These are phyloP conservation scores for Naegleria lovaniensis DNA, from an alignment of 208 protist genomes.

Conservation along the genomic window DNA sequence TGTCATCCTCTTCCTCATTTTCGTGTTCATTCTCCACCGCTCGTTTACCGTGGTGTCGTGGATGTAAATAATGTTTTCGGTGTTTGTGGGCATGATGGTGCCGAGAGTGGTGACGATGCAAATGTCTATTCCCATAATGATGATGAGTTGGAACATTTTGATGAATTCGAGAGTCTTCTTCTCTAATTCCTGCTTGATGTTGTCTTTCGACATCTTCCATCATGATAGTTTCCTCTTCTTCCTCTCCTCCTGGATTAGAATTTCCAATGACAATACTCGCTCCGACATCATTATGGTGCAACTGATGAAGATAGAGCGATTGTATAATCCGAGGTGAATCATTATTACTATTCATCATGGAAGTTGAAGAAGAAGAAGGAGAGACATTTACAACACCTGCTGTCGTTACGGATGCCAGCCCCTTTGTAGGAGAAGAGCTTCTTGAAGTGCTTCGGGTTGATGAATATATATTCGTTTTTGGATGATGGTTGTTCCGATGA, in stretches of 20 bases:
- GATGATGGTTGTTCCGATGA: too few species aligned
- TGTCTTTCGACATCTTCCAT: neutral
- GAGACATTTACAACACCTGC: too few species aligned
- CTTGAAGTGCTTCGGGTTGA: too few species aligned
- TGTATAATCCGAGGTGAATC: neutral
- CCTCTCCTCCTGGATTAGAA: neutral
- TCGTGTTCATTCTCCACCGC: neutral
- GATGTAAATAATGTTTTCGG: neutral
- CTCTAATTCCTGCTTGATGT: neutral
- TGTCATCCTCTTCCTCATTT: neutral
- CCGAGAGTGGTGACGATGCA: neutral
- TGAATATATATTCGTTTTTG: too few species aligned
- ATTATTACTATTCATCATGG: too few species aligned
- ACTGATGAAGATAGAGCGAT: neutral
- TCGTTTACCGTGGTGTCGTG: neutral
- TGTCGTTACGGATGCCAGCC: too few species aligned
- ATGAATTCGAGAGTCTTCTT: neutral
- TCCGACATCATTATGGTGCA: neutral
- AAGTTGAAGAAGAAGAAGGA: too few species aligned
- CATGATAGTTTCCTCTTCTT: neutral
- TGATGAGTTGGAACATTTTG: neutral
- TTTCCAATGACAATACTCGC: neutral
- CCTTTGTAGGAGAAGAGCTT: too few species aligned
- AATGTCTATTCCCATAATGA: neutral
- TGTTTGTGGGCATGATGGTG: neutral